These are phyloP conservation scores for Phytopythium litorale DNA, from an alignment of 352 stramenopile species.

Conservation along the genomic window DNA sequence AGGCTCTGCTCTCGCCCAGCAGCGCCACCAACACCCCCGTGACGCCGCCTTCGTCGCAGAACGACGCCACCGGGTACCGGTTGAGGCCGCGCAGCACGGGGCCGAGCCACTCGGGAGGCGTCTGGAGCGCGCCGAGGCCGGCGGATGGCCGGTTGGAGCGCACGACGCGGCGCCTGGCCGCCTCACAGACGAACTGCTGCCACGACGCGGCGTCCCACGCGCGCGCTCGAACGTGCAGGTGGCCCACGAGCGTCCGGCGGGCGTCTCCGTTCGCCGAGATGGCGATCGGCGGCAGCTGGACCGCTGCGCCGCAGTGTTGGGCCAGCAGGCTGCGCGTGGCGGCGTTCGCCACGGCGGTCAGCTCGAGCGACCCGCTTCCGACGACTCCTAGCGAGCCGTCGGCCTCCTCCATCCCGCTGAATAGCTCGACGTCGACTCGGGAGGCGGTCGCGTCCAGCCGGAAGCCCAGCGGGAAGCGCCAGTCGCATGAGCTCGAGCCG, in stretches of 20 bases:
- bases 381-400: constrained; percentile 4
- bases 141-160: constrained; percentile 53
- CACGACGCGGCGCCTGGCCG: constrained; percentile 42
- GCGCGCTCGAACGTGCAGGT: constrained; percentile 28
- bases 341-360: constrained; percentile 1
- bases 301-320: neutral
- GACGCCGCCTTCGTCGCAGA: constrained; percentile 71
- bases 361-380: constrained; percentile 18
- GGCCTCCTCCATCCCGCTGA: neutral
- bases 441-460: constrained; percentile 2
- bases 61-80: constrained; percentile 62
- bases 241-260: constrained; percentile 11
- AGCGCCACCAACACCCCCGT: constrained; percentile 42
- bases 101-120: constrained; percentile 48
- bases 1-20: constrained; percentile 11
- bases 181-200: constrained; percentile 29
- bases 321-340: neutral
- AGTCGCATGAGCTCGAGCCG: constrained; percentile 16
- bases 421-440: constrained; percentile 3
- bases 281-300: constrained; percentile 1
- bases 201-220: constrained; percentile 49
- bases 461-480: constrained; percentile 32
- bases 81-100: constrained; percentile 66
- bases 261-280: constrained; percentile 1
- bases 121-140: constrained; percentile 18